Evolutionary conservation across 2,329 filamentous ascomycete species (phyloP).

Genomic region (Colletotrichum lini): DNA sequence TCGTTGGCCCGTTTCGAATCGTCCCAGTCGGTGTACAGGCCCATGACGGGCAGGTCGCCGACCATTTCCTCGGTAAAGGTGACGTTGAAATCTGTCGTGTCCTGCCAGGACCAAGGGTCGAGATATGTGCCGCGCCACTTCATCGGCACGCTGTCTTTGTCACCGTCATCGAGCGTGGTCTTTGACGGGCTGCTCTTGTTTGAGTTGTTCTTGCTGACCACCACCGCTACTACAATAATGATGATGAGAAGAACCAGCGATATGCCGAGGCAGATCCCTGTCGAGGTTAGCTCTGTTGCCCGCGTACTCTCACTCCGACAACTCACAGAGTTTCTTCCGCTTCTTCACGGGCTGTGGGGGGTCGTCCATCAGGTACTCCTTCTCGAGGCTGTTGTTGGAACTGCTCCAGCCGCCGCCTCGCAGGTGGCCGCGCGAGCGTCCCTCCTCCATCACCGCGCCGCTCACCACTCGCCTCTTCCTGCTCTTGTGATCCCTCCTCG

Average conservation of each 20-base stretch:
- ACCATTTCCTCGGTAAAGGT: constrained; percentile 91
- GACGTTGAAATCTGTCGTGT: constrained; percentile 91
- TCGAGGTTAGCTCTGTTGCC: constrained; percentile 44
- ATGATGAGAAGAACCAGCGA: constrained; percentile 72
- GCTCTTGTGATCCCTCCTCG: constrained; percentile 55
- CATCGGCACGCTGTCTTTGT: constrained; percentile 71
- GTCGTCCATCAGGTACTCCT: constrained; percentile 64
- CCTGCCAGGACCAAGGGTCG: constrained; percentile 93
- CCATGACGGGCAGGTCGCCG: constrained; percentile 92
- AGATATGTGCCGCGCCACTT: constrained; percentile 81
- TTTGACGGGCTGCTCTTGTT: constrained; percentile 48
- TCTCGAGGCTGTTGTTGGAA: constrained; percentile 62
- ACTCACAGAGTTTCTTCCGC: constrained; percentile 75
- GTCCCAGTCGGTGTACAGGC: constrained; percentile 87
- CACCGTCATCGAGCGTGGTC: constrained; percentile 64
- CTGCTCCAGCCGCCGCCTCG: constrained; percentile 63
- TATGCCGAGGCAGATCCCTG: constrained; percentile 70
- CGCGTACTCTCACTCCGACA: constrained; percentile 44
- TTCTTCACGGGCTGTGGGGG: constrained; percentile 60
- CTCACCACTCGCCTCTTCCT: constrained; percentile 77
- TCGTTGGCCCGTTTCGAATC: constrained; percentile 84
- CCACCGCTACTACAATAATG: constrained; percentile 77
- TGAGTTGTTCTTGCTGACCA: constrained; percentile 73
- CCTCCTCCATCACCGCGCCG: constrained; percentile 79
- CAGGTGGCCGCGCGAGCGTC: constrained; percentile 56